Evolutionary conservation across 257 asterid genomes (phyloP).

Genomic region (Lantana camara): DNA sequence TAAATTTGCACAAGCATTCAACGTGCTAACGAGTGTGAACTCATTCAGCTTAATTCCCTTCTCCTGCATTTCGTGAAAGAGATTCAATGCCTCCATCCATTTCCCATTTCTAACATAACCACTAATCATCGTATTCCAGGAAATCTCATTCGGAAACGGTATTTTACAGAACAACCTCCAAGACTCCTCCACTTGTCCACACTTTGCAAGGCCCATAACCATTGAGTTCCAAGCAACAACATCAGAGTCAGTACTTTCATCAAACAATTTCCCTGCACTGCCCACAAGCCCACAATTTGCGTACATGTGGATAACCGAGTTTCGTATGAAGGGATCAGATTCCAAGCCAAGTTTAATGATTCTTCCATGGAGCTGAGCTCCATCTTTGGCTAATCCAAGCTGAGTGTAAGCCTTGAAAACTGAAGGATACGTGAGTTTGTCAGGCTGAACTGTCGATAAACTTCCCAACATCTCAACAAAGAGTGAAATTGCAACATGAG

Average conservation of each 20-base stretch:
- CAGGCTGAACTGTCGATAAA: conserved; percentile 41
- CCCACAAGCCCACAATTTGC: conserved; percentile 56
- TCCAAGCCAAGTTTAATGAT: conserved; percentile 57
- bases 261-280: conserved; percentile 57
- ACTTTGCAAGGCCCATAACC: conserved; percentile 64
- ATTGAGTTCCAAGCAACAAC: conserved; percentile 81
- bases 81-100: conserved; percentile 58
- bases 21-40: conserved; percentile 57
- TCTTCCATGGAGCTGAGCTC: conserved; percentile 81
- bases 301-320: conserved; percentile 66
- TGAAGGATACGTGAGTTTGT: conserved; percentile 64
- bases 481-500: conserved; percentile 47
- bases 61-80: conserved; percentile 52
- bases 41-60: conserved; percentile 43
- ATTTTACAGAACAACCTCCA: conserved; percentile 58
- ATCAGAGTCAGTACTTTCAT: conserved; percentile 43
- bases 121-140: conserved; percentile 82
- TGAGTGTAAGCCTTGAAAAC: conserved; percentile 73
- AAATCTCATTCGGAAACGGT: conserved; percentile 49
- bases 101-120: conserved; percentile 69
- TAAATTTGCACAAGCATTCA: conserved; percentile 66
- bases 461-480: conserved; percentile 57
- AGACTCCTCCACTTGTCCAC: conserved; percentile 57
- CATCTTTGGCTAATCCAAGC: conserved; percentile 52
- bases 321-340: conserved; percentile 55